phyloP scores from a whole-genome alignment of 1,284 basidiomycete species.

The Sporisorium exsertum region DNA sequence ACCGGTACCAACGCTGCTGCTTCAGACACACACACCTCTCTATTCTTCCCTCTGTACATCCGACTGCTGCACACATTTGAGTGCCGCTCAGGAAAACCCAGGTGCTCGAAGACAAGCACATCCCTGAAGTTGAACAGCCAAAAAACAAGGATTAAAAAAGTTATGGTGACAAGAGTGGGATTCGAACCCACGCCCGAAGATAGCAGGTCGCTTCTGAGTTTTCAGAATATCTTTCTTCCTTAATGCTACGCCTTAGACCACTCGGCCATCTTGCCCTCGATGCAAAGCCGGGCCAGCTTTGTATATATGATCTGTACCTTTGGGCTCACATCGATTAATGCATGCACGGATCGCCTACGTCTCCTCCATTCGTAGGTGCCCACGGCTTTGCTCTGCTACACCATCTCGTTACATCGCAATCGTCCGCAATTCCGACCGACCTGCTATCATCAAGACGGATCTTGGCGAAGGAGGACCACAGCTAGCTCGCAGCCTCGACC shows the following conservation, averaged over 20 bases:
- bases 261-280: conserved; percentile 53
- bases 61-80: too few relatives aligned
- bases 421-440: too few relatives aligned
- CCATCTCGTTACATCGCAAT: too few relatives aligned
- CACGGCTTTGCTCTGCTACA: background rate
- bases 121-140: too few relatives aligned
- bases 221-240: conserved; percentile 49
- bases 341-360: conserved; percentile 33
- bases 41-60: too few relatives aligned
- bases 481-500: background rate
- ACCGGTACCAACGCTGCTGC: too few relatives aligned
- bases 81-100: too few relatives aligned
- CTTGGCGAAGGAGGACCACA: background rate
- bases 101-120: too few relatives aligned
- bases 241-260: conserved; percentile 60
- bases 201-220: conserved; percentile 31
- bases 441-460: background rate
- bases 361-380: conserved; percentile 7
- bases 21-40: too few relatives aligned
- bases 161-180: conserved; percentile 66
- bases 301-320: conserved; percentile 7
- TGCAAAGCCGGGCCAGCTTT: background rate
- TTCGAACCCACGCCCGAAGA: conserved; percentile 69
- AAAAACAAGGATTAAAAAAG: conserved; percentile 13
- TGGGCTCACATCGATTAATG: too few relatives aligned